Conservation (phyloP, 352 stramenopile species). For the Phytopythium mirpurense region DNA sequence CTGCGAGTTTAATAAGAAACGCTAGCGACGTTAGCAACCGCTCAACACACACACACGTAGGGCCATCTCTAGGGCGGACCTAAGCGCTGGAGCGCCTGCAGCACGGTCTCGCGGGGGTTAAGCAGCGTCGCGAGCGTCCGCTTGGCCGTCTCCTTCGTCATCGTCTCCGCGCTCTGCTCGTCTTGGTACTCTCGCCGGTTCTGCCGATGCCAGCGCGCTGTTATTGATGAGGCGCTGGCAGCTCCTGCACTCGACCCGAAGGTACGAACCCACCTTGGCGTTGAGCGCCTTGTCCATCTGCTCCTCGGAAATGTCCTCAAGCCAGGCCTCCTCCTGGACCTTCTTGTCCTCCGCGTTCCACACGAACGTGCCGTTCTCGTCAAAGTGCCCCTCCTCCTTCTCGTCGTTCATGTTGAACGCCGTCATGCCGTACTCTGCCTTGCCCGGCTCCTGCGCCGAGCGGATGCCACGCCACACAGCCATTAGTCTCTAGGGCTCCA, state of each 20-base stretch:
- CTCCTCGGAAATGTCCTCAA: conserved; percentile 66
- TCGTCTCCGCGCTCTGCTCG: conserved; percentile 44
- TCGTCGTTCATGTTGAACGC: conserved; percentile 84
- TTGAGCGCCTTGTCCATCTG: conserved; percentile 58
- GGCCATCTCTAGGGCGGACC: conserved; percentile 22
- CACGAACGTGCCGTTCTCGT: conserved; percentile 73
- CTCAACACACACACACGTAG: no score
- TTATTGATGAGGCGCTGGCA: not conserved
- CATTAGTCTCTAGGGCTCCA: not conserved
- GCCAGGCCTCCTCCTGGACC: conserved; percentile 81
- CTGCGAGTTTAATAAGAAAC: conserved; percentile 9
- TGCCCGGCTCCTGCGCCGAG: conserved; percentile 11
- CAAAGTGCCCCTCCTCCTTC: conserved; percentile 82
- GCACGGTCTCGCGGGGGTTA: conserved; percentile 62
- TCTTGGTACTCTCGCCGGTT: conserved; percentile 51
- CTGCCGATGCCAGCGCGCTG: conserved; percentile 8
- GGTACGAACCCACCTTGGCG: conserved; percentile 48
- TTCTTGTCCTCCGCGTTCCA: conserved; percentile 74
- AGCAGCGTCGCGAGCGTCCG: conserved; percentile 49
- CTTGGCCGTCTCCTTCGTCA: conserved; percentile 56
- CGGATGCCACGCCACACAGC: conserved; percentile 7
- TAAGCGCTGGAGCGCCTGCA: conserved; percentile 70
- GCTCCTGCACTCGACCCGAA: not conserved
- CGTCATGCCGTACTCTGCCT: conserved; percentile 46
- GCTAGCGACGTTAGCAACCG: no score